Evolutionary conservation across 2,329 filamentous ascomycete genomes (phyloP).

Genomic region (Ceratocystis variospora): DNA sequence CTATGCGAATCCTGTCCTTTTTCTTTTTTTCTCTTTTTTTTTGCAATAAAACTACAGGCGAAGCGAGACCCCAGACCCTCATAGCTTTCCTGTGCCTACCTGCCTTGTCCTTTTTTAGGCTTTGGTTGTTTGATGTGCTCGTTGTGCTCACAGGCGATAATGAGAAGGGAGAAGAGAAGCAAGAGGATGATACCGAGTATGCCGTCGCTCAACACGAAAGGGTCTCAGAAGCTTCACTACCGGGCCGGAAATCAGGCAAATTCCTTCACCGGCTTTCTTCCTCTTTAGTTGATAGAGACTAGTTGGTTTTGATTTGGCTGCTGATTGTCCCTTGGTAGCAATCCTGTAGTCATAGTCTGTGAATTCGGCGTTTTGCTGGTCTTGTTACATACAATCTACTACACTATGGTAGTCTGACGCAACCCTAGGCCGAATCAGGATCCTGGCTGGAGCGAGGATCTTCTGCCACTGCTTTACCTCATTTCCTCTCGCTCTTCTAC

Average conservation of each 20-base stretch:
- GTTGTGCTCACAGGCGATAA: not conserved
- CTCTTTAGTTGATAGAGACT: not conserved
- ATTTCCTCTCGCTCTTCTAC: not conserved
- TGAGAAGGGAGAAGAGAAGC: too few relatives aligned
- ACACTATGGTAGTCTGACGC: not conserved
- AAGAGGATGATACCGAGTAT: too few relatives aligned
- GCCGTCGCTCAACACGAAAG: not conserved
- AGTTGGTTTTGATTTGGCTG: not conserved
- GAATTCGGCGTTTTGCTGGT: not conserved
- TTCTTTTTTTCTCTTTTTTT: not conserved
- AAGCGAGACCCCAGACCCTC: not conserved
- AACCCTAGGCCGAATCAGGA: not conserved
- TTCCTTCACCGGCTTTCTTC: not conserved
- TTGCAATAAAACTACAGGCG: not conserved
- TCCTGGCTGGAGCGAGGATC: not conserved
- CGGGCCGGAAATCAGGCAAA: not conserved
- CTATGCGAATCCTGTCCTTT: not conserved
- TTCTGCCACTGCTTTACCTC: not conserved
- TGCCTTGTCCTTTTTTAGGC: not conserved
- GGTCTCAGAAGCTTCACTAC: not conserved
- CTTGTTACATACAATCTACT: slow-evolving; percentile 7
- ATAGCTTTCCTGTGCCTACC: not conserved
- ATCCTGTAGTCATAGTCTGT: not conserved
- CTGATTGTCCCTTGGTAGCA: not conserved
- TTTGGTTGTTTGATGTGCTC: not conserved